Percentiles rank a stretch among this genome's conserved stretches.
These are phyloP conservation scores for Colletotrichum higginsianum DNA, from an alignment of 2,329 filamentous ascomycete species.

Conservation along the genomic window DNA sequence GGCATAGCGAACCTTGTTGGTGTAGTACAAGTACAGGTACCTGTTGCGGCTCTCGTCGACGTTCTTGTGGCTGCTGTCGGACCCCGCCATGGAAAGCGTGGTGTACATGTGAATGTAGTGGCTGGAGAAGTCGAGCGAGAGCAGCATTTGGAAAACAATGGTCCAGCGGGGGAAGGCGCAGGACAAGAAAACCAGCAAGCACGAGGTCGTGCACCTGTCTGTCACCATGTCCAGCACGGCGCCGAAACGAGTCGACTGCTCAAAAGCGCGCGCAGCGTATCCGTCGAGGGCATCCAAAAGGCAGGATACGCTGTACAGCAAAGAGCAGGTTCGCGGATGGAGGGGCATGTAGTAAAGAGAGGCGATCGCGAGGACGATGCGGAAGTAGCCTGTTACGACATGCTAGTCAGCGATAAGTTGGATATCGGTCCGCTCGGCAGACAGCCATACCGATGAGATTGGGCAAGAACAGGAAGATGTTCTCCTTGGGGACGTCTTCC, in stretches of 20 bases:
- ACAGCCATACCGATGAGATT: constrained; percentile 80
- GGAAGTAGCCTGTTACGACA: constrained; percentile 74
- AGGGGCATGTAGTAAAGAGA: constrained; percentile 99
- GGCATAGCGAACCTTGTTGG: constrained; percentile 80
- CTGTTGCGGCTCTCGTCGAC: constrained; percentile 90
- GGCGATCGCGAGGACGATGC: constrained; percentile 85
- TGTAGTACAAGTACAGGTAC: constrained; percentile 96
- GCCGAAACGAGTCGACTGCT: constrained; percentile 95
- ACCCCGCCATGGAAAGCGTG: constrained; percentile 88
- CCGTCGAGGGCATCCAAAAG: constrained; percentile 96
- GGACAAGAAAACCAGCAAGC: constrained; percentile 92
- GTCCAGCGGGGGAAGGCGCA: constrained; percentile 96
- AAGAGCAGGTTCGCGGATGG: constrained; percentile 93
- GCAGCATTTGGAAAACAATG: constrained; percentile 93
- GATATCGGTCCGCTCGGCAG: background rate
- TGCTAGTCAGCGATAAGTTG: constrained; percentile 6
- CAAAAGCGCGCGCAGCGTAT: constrained; percentile 83
- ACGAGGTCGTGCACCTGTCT: constrained; percentile 96
- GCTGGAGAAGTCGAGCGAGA: constrained; percentile 92
- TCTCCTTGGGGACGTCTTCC: constrained; percentile 68
- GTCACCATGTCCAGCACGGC: constrained; percentile 99
- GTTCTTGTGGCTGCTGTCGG: constrained; percentile 90
- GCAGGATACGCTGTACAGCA: constrained; percentile 94
- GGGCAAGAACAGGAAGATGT: constrained; percentile 86
- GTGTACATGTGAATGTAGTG: constrained; percentile 99